Conservation (phyloP, 2,329 filamentous ascomycete genomes). For the Scytalidium lignicola region DNA sequence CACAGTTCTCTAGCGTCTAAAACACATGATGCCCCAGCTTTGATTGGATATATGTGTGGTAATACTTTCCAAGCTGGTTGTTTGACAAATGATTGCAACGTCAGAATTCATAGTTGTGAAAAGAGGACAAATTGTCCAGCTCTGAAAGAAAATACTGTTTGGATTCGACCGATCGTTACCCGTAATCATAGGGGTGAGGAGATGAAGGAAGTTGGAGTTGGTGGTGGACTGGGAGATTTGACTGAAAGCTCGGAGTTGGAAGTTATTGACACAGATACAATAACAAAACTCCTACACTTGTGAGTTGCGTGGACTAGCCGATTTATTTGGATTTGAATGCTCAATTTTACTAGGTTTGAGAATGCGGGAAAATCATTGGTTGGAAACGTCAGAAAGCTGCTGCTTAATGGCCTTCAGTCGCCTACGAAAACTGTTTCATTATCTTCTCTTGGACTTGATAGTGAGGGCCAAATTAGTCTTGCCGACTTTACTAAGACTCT, state of each 20-base stretch:
- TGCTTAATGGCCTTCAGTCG: conserved; percentile 17
- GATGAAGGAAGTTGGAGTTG: conserved; percentile 68
- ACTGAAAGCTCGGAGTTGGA: conserved; percentile 64
- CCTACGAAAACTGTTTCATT: conserved; percentile 21
- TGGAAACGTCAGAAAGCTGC: conserved; percentile 22
- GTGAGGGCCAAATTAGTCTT: conserved; percentile 16
- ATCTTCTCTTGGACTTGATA: conserved; percentile 13
- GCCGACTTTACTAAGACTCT: conserved; percentile 20
- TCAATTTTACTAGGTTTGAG: conserved; percentile 9
- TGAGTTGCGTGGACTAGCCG: conserved; percentile 29
- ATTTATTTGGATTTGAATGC: neutral
- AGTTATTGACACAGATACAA: conserved; percentile 39
- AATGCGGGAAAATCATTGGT: conserved; percentile 28
- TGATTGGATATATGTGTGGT: conserved; percentile 70
- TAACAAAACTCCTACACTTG: conserved; percentile 48
- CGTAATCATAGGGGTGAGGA: conserved; percentile 55
- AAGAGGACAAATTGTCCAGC: conserved; percentile 58
- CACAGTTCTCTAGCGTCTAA: conserved; percentile 33
- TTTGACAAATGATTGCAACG: conserved; percentile 57
- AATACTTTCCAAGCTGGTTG: conserved; percentile 68
- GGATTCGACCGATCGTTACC: conserved; percentile 73
- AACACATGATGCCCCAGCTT: conserved; percentile 56
- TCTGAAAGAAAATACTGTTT: conserved; percentile 52
- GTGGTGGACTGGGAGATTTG: conserved; percentile 74
- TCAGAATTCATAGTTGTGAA: conserved; percentile 82